Evolutionary conservation across 2,329 filamentous ascomycete genomes (phyloP).

Genomic region (Pestalotiopsis sp.): DNA sequence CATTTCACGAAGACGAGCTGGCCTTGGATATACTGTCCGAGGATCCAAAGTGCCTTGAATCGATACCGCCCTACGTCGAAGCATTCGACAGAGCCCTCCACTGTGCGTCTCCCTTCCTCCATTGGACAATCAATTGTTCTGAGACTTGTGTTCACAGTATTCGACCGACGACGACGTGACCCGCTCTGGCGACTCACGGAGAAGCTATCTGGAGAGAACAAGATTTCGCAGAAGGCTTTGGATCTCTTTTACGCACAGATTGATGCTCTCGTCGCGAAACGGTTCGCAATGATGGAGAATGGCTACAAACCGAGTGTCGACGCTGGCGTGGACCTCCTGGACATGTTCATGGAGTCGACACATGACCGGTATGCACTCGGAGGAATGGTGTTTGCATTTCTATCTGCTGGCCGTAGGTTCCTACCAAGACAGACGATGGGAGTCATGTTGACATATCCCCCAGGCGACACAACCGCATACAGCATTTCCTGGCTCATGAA

Average conservation of each 20-base stretch:
- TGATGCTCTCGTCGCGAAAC: not conserved
- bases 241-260: not conserved
- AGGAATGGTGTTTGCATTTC: not conserved
- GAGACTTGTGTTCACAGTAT: not conserved
- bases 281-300: not conserved
- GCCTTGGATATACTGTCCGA: not conserved
- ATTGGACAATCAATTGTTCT: not conserved
- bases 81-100: not conserved
- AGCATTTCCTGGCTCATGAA: not conserved
- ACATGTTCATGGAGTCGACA: not conserved
- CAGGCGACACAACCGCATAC: constrained; percentile 1
- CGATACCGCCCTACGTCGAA: not conserved
- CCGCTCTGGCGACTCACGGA: not conserved
- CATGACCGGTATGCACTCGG: not conserved
- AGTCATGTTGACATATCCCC: not conserved
- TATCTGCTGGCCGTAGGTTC: not conserved
- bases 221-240: not conserved
- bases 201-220: not conserved
- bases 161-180: not conserved
- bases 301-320: not conserved
- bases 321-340: not conserved
- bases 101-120: not conserved
- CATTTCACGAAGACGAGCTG: not conserved
- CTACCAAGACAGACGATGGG: too few species aligned
- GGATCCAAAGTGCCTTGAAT: not conserved